These are phyloP conservation scores for Globisporangium acanthophoron DNA, from an alignment of 352 stramenopile genomes.

Conservation along the genomic window DNA sequence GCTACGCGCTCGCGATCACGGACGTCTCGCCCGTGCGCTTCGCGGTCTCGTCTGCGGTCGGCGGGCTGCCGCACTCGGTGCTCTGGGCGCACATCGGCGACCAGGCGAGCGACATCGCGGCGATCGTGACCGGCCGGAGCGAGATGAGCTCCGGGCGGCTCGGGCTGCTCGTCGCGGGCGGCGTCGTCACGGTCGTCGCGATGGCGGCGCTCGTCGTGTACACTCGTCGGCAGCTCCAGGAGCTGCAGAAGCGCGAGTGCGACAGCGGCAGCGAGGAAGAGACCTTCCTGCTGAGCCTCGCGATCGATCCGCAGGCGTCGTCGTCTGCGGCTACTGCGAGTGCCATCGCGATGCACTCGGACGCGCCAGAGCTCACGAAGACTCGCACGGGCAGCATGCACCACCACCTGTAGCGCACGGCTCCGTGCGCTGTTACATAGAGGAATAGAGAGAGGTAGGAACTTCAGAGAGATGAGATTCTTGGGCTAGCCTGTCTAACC, in stretches of 20 bases:
- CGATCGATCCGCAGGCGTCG: not conserved
- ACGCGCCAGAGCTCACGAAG: slow-evolving; percentile 15
- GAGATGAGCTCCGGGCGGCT: slow-evolving; percentile 41
- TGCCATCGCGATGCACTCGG: slow-evolving; percentile 5
- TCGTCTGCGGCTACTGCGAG: not conserved
- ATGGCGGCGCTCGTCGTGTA: slow-evolving; percentile 63
- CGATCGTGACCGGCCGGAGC: slow-evolving; percentile 43
- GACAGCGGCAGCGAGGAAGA: slow-evolving; percentile 48
- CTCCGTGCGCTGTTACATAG: not conserved
- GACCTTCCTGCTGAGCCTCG: slow-evolving; percentile 9
- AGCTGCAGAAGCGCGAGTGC: slow-evolving; percentile 57
- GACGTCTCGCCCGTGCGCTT: slow-evolving; percentile 53
- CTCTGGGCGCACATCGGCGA: slow-evolving; percentile 70
- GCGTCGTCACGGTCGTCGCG: slow-evolving; percentile 38
- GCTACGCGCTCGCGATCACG: slow-evolving; percentile 75
- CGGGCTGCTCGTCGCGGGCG: slow-evolving; percentile 33
- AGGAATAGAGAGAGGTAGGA: no score
- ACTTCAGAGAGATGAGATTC: no score
- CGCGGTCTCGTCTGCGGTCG: slow-evolving; percentile 45
- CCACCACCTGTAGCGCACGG: slow-evolving; percentile 1
- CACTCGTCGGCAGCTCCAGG: slow-evolving; percentile 49
- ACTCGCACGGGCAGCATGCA: slow-evolving; percentile 27
- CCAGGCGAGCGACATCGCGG: slow-evolving; percentile 62
- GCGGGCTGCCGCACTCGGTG: slow-evolving; percentile 50
- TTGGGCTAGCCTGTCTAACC: no score